These are phyloP conservation scores for Puccinia hordei DNA, from an alignment of 1,284 basidiomycete species.

Conservation along the genomic window DNA sequence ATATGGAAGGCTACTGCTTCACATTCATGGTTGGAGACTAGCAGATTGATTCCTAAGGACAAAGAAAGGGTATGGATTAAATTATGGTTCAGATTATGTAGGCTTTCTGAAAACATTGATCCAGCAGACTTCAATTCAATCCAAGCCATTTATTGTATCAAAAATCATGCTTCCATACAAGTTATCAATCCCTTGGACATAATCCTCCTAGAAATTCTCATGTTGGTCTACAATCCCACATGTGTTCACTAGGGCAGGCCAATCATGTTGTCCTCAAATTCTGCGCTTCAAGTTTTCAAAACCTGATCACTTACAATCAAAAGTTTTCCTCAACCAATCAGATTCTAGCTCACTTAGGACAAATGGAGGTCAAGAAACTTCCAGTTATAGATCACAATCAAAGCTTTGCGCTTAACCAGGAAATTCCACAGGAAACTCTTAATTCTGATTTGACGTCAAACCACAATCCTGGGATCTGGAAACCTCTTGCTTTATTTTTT, in stretches of 20 bases:
- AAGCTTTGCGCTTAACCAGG: slow-evolving; percentile 7
- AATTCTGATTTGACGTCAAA: neutral
- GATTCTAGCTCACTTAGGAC: slow-evolving; percentile 26
- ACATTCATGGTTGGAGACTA: too few relatives aligned
- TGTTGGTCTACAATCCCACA: neutral
- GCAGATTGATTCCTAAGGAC: too few relatives aligned
- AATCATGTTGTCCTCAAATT: neutral
- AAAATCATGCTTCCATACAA: neutral
- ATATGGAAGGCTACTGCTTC: too few relatives aligned
- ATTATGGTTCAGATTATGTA: too few relatives aligned
- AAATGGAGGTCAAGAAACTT: slow-evolving; percentile 38
- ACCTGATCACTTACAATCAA: neutral
- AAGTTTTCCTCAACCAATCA: neutral
- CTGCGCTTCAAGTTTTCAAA: neutral
- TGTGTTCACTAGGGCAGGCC: neutral
- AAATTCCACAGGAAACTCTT: slow-evolving; percentile 24
- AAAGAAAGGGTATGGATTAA: too few relatives aligned
- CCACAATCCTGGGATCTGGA: slow-evolving; percentile 32
- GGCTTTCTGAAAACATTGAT: too few relatives aligned
- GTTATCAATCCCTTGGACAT: neutral
- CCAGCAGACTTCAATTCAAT: neutral
- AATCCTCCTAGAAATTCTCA: neutral
- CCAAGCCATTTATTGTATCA: neutral
- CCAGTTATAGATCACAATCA: slow-evolving; percentile 11
- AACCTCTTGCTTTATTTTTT: slow-evolving; percentile 34